Evolutionary conservation across 129 eudicot species (phyloP), one percentile per base, ranked within the genome.

Genomic region (Lonicera japonica): DNA sequence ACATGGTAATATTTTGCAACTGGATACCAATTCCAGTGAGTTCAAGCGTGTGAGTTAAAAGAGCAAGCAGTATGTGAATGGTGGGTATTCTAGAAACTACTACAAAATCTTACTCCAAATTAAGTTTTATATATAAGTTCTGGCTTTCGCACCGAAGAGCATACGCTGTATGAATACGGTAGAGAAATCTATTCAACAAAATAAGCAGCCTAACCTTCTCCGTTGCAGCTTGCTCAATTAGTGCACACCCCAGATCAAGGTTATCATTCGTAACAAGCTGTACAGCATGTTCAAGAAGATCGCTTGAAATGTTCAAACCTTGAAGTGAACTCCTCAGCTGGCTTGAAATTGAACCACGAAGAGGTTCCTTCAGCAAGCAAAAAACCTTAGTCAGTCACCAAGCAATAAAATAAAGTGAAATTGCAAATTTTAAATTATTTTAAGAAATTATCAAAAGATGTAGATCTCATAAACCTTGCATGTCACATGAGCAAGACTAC

Each of bases 141-240:
- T 43, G 8, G 14, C 50, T 43, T 43, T 14, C n/a, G 14, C 50
- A 43, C 50, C 50, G 6, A 54, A 17, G 58, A 54, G 14, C 13
- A 18, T 23, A 54, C 25, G n/a, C 13, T 23, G 21, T 29, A 10
- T 54, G 20, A 8, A 23, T 22, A 2, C 29, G 20, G 36, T 18
- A 54, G 9, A 22, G 19, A 47, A 5, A 1, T 41, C 8, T 43
- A 43, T 43, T 22, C 25, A 50, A 54, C 46, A 69, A 25, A 25
- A 69, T 15, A 22, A 39, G 55, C n/a, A 45, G 52, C 57, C 78
- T 64, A 64, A 89, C 98, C 95, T 82, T 92, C 59, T 92, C 98
- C 5, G 98, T 87, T 46, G 98, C 96, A 67, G 98, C 96, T 75
- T 92, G 90, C 74, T 92, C 96, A 52, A 92, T 92, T 21, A 84